A percentile compares a stretch with the other conserved stretches of the same genome.
Conservation (phyloP, 1,284 basidiomycete genomes). For the Cutaneotrichosporon sp. region DNA sequence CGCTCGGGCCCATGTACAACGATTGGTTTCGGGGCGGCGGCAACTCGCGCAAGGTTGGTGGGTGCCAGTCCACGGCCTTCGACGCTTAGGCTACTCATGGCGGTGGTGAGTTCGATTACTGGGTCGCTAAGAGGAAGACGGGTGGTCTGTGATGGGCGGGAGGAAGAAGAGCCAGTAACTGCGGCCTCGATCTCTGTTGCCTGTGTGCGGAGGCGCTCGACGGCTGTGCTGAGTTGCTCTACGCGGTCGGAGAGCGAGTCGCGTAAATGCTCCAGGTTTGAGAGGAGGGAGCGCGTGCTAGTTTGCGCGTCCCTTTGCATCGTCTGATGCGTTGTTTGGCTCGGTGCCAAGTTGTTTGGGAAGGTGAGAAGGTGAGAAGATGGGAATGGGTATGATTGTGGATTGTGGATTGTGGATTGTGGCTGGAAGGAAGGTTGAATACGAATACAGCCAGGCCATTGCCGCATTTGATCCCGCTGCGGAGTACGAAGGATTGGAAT, state of each 20-base stretch:
- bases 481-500: background rate
- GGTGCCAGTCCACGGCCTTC: constrained; percentile 7
- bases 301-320: constrained; percentile 2
- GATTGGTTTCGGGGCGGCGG: constrained; percentile 16
- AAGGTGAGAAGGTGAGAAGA: background rate
- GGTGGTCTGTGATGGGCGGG: constrained; percentile 14
- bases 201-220: constrained; percentile 36
- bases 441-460: no score
- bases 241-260: constrained; percentile 33
- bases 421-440: no score
- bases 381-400: background rate
- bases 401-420: background rate
- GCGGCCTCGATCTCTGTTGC: constrained; percentile 35
- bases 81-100: background rate
- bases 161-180: constrained; percentile 12
- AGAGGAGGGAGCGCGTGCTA: constrained; percentile 27
- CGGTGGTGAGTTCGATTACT: background rate
- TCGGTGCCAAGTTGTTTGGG: background rate
- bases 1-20: constrained; percentile 13
- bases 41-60: constrained; percentile 20
- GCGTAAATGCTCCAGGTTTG: constrained; percentile 37
- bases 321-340: background rate
- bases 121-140: background rate
- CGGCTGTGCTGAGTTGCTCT: constrained; percentile 33
- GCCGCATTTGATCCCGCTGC: no score